These are phyloP conservation scores for Cardamine chenopodiifolia DNA, from an alignment of 345 rosid genomes.

Conservation along the genomic window DNA sequence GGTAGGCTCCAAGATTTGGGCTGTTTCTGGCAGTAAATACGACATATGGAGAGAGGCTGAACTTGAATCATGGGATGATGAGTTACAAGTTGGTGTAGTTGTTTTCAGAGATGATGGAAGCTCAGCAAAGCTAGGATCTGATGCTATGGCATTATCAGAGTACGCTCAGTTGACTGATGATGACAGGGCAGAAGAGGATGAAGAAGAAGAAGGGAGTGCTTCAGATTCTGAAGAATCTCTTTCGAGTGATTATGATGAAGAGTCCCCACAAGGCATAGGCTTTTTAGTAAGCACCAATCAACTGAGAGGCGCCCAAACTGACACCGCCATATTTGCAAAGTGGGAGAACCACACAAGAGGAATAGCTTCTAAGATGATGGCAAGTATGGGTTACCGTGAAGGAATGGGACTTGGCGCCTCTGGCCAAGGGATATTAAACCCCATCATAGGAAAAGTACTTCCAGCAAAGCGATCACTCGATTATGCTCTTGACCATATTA, in stretches of 20 bases:
- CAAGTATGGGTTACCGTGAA: conserved; percentile 88
- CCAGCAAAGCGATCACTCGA: conserved; percentile 86
- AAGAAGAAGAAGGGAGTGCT: conserved; percentile 57
- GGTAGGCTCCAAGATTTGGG: conserved; percentile 89
- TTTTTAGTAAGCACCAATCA: conserved; percentile 56
- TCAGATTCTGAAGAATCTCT: conserved; percentile 57
- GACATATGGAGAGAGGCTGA: conserved; percentile 86
- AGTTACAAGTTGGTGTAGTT: conserved; percentile 59
- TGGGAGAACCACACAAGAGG: conserved; percentile 99
- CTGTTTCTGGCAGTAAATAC: conserved; percentile 55
- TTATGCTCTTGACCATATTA: conserved; percentile 61
- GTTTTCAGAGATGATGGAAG: conserved; percentile 76
- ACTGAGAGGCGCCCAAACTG: conserved; percentile 72
- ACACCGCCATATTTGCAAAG: conserved; percentile 76
- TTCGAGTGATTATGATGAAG: conserved; percentile 68
- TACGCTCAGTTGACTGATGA: conserved; percentile 58
- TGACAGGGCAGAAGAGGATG: conserved; percentile 42
- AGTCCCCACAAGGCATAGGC: conserved; percentile 65
- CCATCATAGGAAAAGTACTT: conserved; percentile 78
- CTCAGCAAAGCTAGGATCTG: conserved; percentile 61
- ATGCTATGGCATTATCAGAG: conserved; percentile 60
- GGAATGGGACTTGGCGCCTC: conserved; percentile 92
- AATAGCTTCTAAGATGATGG: conserved; percentile 97
- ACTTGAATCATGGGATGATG: conserved; percentile 90
- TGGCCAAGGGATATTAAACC: conserved; percentile 87